Percentiles rank a stretch among this genome's conserved stretches.
Evolutionary conservation across 345 rosid species (phyloP).

Genomic region (Arabidopsis suecica): DNA sequence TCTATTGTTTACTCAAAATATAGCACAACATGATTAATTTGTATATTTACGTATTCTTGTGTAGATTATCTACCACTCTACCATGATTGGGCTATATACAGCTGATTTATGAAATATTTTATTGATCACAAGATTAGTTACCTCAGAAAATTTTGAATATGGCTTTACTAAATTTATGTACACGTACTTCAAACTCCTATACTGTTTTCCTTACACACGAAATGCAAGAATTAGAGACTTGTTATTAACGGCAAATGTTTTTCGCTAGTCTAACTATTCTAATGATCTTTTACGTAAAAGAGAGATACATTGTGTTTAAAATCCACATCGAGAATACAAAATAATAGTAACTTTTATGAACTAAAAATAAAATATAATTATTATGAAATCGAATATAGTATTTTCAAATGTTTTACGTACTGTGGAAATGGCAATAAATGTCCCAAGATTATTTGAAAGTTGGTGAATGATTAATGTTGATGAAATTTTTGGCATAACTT

Average conservation of each 20-base stretch:
- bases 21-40: not conserved
- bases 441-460: not conserved
- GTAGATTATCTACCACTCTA: not conserved
- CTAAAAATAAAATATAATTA: too few species aligned
- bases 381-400: not conserved
- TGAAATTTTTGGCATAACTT: not conserved
- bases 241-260: not conserved
- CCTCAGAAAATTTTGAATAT: constrained; percentile 12
- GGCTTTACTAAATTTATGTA: constrained; percentile 1
- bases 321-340: not conserved
- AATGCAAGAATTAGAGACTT: not conserved
- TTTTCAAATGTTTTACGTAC: not conserved
- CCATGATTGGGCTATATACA: not conserved
- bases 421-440: not conserved
- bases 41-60: not conserved
- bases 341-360: not conserved
- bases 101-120: not conserved
- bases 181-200: constrained; percentile 8
- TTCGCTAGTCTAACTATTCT: too few species aligned
- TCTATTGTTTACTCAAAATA: not conserved
- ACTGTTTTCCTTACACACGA: not conserved
- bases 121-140: constrained; percentile 11
- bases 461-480: not conserved
- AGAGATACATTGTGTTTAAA: not conserved
- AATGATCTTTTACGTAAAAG: too few species aligned